Percentiles rank a stretch among this genome's conserved stretches.
phyloP scores from a whole-genome alignment of 2,329 filamentous ascomycete genomes.

The Diaporthe longicolla region DNA sequence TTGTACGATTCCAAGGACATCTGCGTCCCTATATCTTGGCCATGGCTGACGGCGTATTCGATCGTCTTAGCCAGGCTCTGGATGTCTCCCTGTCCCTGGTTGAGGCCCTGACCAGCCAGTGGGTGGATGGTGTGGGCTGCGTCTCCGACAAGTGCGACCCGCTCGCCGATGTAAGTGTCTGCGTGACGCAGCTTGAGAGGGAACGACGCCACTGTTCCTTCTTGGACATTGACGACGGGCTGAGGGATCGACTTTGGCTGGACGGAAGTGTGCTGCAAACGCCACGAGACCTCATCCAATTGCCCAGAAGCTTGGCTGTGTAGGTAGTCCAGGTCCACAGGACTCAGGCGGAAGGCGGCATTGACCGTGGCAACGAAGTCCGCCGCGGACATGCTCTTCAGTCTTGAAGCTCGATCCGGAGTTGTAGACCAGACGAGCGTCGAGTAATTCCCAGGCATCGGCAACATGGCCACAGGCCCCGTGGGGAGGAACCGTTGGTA shows the following conservation, averaged over 20 bases:
- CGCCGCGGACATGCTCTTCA: conserved; percentile 80
- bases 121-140: conserved; percentile 97
- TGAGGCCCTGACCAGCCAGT: conserved; percentile 93
- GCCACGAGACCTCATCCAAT: conserved; percentile 86
- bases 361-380: conserved; percentile 93
- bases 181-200: conserved; percentile 92
- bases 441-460: conserved; percentile 85
- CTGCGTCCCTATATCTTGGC: conserved; percentile 86
- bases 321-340: conserved; percentile 87
- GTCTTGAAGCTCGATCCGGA: conserved; percentile 79
- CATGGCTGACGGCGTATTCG: conserved; percentile 81
- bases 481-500: conserved; percentile 97
- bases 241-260: conserved; percentile 73
- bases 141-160: conserved; percentile 93
- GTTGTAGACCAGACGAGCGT: conserved; percentile 97
- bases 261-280: conserved; percentile 77
- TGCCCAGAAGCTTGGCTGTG: conserved; percentile 74
- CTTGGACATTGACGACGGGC: conserved; percentile 78
- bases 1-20: conserved; percentile 87
- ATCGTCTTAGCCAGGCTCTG: conserved; percentile 83
- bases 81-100: conserved; percentile 92
- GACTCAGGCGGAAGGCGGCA: conserved; percentile 86
- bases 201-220: conserved; percentile 87
- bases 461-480: conserved; percentile 91
- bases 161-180: conserved; percentile 91